A percentile compares a stretch with the other conserved stretches of the same genome.
phyloP scores from a whole-genome alignment of 177 flowering plant species.

The Vitis hybrid region DNA sequence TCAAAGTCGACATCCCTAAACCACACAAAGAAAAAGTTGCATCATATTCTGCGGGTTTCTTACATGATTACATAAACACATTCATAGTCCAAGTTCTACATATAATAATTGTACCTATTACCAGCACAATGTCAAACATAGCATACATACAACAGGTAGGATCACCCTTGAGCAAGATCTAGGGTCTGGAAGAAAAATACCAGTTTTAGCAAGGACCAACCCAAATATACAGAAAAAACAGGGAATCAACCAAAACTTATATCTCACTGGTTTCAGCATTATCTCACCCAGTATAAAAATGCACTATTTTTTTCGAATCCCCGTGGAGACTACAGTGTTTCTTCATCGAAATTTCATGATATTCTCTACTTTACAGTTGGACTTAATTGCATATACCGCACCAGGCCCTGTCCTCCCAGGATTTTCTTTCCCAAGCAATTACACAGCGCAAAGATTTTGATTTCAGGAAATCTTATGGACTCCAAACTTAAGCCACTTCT shows the following conservation, averaged over 20 bases:
- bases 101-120: neutral
- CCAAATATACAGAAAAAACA: too few relatives aligned
- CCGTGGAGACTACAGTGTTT: too few relatives aligned
- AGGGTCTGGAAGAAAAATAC: neutral
- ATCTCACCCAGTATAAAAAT: neutral
- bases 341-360: too few relatives aligned
- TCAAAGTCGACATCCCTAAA: conserved; percentile 73
- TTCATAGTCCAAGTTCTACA: neutral
- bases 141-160: neutral
- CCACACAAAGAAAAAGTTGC: conserved; percentile 3
- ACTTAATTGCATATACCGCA: too few relatives aligned
- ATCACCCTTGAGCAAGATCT: neutral
- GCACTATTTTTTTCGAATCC: too few relatives aligned
- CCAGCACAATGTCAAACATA: neutral
- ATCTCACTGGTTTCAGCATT: neutral
- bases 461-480: too few relatives aligned
- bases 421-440: too few relatives aligned
- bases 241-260: neutral
- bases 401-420: too few relatives aligned
- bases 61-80: neutral
- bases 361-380: too few relatives aligned
- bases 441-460: too few relatives aligned
- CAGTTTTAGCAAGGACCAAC: neutral
- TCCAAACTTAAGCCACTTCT: too few relatives aligned
- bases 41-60: neutral